These are phyloP conservation scores for Aspergillus pseudonomiae DNA, from an alignment of 2,329 filamentous ascomycete genomes.

Conservation along the genomic window DNA sequence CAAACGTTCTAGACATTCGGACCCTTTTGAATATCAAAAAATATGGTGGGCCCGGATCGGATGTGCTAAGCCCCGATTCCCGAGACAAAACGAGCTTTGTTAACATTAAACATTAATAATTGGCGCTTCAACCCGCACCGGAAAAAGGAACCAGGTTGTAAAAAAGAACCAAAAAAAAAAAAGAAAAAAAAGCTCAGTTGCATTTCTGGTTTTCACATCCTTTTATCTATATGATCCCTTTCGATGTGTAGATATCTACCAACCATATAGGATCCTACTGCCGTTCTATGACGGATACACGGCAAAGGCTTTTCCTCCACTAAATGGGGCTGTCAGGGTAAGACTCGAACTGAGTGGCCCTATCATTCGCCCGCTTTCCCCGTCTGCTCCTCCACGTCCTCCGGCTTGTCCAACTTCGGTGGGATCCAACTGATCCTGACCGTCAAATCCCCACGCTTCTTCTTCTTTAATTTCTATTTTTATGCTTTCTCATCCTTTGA, in stretches of 20 bases:
- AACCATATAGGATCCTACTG: background rate
- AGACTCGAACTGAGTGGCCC: background rate
- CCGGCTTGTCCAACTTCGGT: background rate
- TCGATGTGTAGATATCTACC: background rate
- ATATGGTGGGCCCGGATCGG: background rate
- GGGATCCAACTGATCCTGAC: background rate
- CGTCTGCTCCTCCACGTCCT: background rate
- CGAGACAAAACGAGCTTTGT: background rate
- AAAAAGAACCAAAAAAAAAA: background rate
- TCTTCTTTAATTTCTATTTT: background rate
- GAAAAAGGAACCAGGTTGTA: background rate
- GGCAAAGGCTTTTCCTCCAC: background rate
- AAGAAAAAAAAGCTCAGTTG: background rate
- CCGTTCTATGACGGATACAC: background rate
- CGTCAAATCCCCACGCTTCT: too few species aligned
- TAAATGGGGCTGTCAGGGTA: conserved; percentile 2
- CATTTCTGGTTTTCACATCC: background rate
- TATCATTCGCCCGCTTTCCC: conserved; percentile 1
- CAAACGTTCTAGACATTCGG: background rate
- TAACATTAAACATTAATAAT: background rate
- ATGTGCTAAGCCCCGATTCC: background rate
- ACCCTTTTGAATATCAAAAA: background rate
- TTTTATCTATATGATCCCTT: background rate
- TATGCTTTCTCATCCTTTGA: background rate
- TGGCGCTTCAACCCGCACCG: background rate